Evolutionary conservation across 345 rosid species (phyloP).

Genomic region (Aegle marmelos): DNA sequence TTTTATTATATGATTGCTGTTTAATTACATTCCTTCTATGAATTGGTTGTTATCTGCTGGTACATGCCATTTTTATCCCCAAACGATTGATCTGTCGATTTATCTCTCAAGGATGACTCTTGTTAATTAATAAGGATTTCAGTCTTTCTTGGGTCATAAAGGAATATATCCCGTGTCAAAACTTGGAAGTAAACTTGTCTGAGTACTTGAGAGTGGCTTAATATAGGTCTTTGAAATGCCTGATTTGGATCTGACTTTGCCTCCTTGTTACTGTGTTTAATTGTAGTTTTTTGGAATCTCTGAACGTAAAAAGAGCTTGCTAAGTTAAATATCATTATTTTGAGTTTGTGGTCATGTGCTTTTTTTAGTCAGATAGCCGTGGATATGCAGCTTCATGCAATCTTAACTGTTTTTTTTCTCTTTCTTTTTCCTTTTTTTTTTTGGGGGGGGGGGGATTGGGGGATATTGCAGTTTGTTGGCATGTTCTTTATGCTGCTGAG

Average conservation of each 20-base stretch:
- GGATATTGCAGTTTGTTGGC: conserved; percentile 22
- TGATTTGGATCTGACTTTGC: background rate
- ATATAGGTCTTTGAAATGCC: background rate
- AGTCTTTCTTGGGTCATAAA: background rate
- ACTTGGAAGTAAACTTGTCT: background rate
- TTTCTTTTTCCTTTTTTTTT: no score
- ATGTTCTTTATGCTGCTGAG: conserved; percentile 16
- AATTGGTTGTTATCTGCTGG: background rate
- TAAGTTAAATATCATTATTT: background rate
- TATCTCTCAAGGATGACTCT: background rate
- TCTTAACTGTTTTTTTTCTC: background rate
- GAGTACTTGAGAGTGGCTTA: background rate
- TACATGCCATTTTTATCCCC: background rate
- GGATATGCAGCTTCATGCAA: background rate
- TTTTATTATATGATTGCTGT: background rate
- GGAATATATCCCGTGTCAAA: background rate
- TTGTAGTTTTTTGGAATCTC: background rate
- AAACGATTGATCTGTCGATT: background rate
- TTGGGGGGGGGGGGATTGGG: background rate
- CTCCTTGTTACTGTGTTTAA: background rate
- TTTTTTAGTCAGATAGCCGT: background rate
- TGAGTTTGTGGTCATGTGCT: background rate
- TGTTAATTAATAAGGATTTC: background rate
- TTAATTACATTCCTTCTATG: background rate
- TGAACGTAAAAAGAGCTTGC: background rate